Evolutionary conservation across 495 filamentous ascomycete species (phyloP).

Genomic region (Penicillium atrosanguineum): DNA sequence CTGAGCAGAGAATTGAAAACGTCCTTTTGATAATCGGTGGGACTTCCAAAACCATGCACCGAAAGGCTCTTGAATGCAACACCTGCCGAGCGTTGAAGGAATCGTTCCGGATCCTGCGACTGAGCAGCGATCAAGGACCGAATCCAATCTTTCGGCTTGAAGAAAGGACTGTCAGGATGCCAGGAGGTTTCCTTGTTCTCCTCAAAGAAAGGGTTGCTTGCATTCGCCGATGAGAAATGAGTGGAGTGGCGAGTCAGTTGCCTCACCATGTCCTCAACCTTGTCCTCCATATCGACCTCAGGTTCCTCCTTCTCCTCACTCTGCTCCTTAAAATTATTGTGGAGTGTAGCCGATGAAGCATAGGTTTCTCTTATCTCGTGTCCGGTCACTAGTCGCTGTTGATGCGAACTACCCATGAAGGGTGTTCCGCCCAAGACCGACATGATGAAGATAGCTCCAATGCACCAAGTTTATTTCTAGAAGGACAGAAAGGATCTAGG

Average conservation of each 20-base stretch:
- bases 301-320: too few relatives aligned
- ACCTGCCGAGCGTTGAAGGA: slow-evolving; percentile 43
- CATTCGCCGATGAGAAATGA: slow-evolving; percentile 27
- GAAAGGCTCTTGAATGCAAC: slow-evolving; percentile 60
- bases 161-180: slow-evolving; percentile 46
- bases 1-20: slow-evolving; percentile 67
- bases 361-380: slow-evolving; percentile 34
- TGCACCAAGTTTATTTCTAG: too few relatives aligned
- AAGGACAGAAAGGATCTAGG: too few relatives aligned
- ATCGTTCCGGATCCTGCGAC: slow-evolving; percentile 47
- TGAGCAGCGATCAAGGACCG: slow-evolving; percentile 49
- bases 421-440: slow-evolving; percentile 33
- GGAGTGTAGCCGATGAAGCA: too few relatives aligned
- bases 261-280: too few relatives aligned
- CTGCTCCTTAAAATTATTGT: too few relatives aligned
- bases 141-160: slow-evolving; percentile 51
- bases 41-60: slow-evolving; percentile 72
- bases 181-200: slow-evolving; percentile 39
- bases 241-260: too few relatives aligned
- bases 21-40: slow-evolving; percentile 82
- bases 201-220: slow-evolving; percentile 46
- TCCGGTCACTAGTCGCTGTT: too few relatives aligned
- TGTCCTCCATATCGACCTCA: too few relatives aligned
- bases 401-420: too few relatives aligned
- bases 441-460: too few relatives aligned